Conservation (phyloP, 106 monocot species). For the Dendrobium huoshanense region DNA sequence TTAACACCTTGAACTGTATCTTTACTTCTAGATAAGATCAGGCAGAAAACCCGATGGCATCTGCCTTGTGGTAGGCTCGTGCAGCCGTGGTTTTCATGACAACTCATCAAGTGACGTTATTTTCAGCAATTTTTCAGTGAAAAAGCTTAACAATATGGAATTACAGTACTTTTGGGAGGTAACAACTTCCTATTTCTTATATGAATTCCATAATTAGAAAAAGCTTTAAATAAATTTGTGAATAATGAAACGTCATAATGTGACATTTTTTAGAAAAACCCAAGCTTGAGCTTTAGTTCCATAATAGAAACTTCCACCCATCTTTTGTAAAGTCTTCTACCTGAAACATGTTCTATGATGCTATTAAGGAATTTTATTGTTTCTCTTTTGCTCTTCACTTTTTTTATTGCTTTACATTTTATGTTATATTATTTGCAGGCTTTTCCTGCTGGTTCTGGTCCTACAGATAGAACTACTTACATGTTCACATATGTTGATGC, state of each 20-base stretch:
- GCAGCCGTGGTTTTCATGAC: slow-evolving; percentile 60
- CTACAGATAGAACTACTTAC: slow-evolving; percentile 77
- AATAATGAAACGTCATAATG: neutral
- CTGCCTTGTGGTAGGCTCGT: slow-evolving; percentile 93
- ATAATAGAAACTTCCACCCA: neutral
- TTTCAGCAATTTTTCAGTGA: slow-evolving; percentile 64
- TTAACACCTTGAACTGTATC: neutral
- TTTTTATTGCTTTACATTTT: neutral
- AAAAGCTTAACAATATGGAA: slow-evolving; percentile 31
- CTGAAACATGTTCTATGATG: neutral
- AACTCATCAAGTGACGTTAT: slow-evolving; percentile 87
- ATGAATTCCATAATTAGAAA: neutral
- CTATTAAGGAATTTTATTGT: neutral
- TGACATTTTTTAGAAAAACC: neutral
- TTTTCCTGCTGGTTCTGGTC: slow-evolving; percentile 94
- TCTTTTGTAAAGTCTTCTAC: neutral
- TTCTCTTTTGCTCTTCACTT: neutral
- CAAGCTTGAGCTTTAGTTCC: neutral
- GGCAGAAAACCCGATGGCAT: slow-evolving; percentile 89
- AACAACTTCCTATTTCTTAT: slow-evolving; percentile 5
- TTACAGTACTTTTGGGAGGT: slow-evolving; percentile 98
- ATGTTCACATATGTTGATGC: slow-evolving; percentile 89
- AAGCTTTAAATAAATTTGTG: neutral
- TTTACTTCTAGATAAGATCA: slow-evolving; percentile 55
- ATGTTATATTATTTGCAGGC: slow-evolving; percentile 33